phyloP scores from a whole-genome alignment of 768 basidiomycete species.

The Ephemerocybe angulata region DNA sequence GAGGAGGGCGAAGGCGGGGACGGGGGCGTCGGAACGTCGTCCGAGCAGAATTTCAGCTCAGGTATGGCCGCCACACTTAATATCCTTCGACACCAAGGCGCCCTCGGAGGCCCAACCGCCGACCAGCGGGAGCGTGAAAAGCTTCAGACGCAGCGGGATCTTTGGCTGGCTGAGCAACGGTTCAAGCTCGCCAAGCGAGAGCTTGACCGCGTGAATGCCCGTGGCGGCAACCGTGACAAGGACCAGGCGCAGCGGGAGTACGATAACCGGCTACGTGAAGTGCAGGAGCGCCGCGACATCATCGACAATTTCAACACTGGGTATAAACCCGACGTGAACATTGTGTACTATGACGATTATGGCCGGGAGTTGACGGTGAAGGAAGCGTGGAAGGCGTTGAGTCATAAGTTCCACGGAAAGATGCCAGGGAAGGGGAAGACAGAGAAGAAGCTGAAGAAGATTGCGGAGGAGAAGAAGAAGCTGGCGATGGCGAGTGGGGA shows the following conservation, averaged over 20 bases:
- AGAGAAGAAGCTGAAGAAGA: conserved; percentile 94
- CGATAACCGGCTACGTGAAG: conserved; percentile 88
- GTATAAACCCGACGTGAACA: conserved; percentile 96
- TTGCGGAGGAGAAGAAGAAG: conserved; percentile 95
- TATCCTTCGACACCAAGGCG: conserved; percentile 89
- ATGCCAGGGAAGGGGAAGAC: conserved; percentile 96
- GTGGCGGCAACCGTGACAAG: conserved; percentile 78
- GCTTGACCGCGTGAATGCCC: conserved; percentile 67
- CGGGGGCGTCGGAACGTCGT: conserved; percentile 55
- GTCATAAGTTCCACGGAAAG: conserved; percentile 98
- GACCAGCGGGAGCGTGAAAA: conserved; percentile 76
- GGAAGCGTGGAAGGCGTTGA: conserved; percentile 98
- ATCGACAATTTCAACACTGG: conserved; percentile 76
- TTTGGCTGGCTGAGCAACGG: conserved; percentile 88
- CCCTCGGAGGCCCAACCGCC: conserved; percentile 59
- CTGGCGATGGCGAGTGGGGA: conserved; percentile 93
- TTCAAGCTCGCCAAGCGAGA: conserved; percentile 74
- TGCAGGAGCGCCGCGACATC: conserved; percentile 80
- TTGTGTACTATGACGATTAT: conserved; percentile 95
- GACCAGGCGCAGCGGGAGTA: conserved; percentile 94
- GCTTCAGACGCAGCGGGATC: conserved; percentile 77
- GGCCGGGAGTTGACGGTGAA: conserved; percentile 84
- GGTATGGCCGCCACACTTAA: conserved; percentile 89
- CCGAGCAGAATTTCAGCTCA: conserved; percentile 74
- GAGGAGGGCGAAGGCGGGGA: conserved; percentile 21